Evolutionary conservation across 106 monocot species (phyloP), one percentile per base, ranked within the genome.

Genomic region (Platanthera zijinensis): DNA sequence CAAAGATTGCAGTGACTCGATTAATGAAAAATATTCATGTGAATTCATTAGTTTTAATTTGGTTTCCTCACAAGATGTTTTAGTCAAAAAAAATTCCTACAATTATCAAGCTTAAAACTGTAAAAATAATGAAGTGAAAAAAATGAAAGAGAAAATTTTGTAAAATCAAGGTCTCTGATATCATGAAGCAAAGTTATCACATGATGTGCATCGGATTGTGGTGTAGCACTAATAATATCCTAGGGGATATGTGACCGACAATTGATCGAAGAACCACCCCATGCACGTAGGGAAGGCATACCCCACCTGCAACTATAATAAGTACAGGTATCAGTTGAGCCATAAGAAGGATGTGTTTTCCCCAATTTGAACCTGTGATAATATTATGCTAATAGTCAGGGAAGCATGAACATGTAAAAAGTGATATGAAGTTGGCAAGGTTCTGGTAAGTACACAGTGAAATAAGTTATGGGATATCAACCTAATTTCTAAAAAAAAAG

Each of bases 311-410:
- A 30, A 68, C 68, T 68, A 30, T 39, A 68, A 39, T 13, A 68
- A 68, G 68, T 68, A 68, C 30, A 68, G 68, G 68, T 68, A 68
- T 68, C 68, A 68, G 45, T 32, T 68, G 68, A 45, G 10, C 68
- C 68, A 68, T 68, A 68, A 10, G 68, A 68, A 68, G 68, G 45
- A 68, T 68, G 68, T 68, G 68, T 68, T 68, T 68, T 68, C 68
- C 68, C 68, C 68, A 68, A 68, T 11, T 68, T 39, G 68, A 68
- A 68, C 68, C 68, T 68, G 68, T 45, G 39, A 68, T 68, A 68
- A 68, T 39, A 68, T 68, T 39, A 13, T 12, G 25, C 18, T 32
- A 68, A 68, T 11, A 12, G 45, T 68, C 68, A 68, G 68, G 39
- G 22, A 21, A 63, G 63, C 63, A 10, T 63, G 63, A 68, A 39